Base-by-base conservation (phyloP, 129 eudicot genomes). In the Smallanthus sonchifolius region DNA sequence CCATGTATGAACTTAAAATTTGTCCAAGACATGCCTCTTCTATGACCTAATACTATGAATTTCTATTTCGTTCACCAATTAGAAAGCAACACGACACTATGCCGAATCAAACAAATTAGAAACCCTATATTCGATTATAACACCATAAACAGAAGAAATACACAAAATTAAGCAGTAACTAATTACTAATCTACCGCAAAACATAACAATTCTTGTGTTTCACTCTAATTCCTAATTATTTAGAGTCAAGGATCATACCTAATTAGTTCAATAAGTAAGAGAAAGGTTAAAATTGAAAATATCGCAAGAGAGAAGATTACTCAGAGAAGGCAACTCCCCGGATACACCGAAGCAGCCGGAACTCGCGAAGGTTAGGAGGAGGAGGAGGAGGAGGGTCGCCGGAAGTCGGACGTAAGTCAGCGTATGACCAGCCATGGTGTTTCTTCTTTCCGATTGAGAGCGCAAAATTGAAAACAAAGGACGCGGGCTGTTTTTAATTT, bases 251-350 rank as follows among this genome's bases (percentile, higher is more conserved):
- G 34, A 45, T 34, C 28, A 59, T 44, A 34, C 7, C 2, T 28
- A 4, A 28, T 35, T 56, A 5, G 37, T 51, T n/a, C 55, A 55
- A 35, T 48, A 59, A 35, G 62, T 43, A 57, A 24, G 0, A 44
- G n/a, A 45, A 34, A 45, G 0, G 3, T 68, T 17, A 4, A 14
- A 60, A 77, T 9, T 35, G 1, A 20, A 37, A 10, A 62, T 10
- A 70, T 13, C 9, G 62, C 2, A 61, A 70, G 28, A 55, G 68
- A 51, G 40, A 14, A 34, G 34, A 65, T 61, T 79, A 79, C 83
- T 65, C 28, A 79, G 52, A 72, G 83, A 79, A 72, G 83, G 69
- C 4, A 72, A 73, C 51, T 72, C 78, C 3, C 15, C 61, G 48
- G 72, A 37, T 5, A 37, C 76, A 35, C 34, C 65, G 24, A 70